Conservation (phyloP, 805 yeast genomes). For the Kuraishia piskuri region DNA sequence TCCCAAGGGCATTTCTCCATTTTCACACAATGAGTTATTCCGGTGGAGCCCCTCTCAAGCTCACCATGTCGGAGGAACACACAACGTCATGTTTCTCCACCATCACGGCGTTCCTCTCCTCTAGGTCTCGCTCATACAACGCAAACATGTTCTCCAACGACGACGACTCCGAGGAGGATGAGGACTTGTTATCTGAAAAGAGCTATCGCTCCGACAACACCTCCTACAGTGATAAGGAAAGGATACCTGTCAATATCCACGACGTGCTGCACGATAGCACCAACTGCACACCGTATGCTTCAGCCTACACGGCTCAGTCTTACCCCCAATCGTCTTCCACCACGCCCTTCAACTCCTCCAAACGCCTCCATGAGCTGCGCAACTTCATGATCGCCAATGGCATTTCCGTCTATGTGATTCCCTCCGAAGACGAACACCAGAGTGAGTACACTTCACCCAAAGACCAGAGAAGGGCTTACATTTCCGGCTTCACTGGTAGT, state of each 20-base stretch:
- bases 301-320: not conserved
- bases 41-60: constrained; percentile 3
- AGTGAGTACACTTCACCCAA: constrained; percentile 47
- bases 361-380: constrained; percentile 31
- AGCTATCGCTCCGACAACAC: not conserved
- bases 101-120: constrained; percentile 10
- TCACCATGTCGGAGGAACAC: constrained; percentile 12
- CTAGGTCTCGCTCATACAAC: constrained; percentile 2
- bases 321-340: no score
- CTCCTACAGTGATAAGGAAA: not conserved
- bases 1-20: not conserved
- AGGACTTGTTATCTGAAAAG: not conserved
- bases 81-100: constrained; percentile 12
- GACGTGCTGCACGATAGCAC: not conserved
- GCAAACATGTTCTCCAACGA: constrained; percentile 2
- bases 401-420: constrained; percentile 51
- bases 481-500: constrained; percentile 52
- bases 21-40: not conserved
- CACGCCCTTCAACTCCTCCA: constrained; percentile 18
- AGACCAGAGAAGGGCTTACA: constrained; percentile 49
- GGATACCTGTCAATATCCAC: not conserved
- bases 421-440: constrained; percentile 59
- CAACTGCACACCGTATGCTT: not conserved
- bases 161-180: not conserved
- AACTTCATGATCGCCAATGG: constrained; percentile 33